Conservation (phyloP, 257 asterid genomes). For the Rehmannia glutinosa region DNA sequence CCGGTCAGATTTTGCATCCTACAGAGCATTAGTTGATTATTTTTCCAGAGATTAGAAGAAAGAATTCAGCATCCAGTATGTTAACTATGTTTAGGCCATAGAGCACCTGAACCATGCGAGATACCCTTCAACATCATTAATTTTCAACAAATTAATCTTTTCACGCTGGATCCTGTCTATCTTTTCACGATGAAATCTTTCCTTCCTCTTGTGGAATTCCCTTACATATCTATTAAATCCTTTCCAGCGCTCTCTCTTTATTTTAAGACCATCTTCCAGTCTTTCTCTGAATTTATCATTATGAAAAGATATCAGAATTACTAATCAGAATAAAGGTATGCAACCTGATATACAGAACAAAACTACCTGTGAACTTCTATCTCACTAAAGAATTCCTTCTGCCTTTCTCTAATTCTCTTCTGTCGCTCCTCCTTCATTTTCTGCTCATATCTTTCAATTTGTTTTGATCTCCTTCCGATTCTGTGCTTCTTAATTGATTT, state of each 20-base stretch:
- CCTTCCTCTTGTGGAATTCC: slow-evolving; percentile 98
- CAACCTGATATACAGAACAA: slow-evolving; percentile 9
- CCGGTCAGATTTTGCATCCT: slow-evolving; percentile 99
- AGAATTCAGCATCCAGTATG: slow-evolving; percentile 7
- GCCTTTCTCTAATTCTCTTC: slow-evolving; percentile 90
- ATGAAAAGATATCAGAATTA: slow-evolving; percentile 10
- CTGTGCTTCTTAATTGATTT: slow-evolving; percentile 87
- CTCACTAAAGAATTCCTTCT: slow-evolving; percentile 95
- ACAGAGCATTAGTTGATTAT: slow-evolving; percentile 23
- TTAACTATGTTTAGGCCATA: slow-evolving; percentile 1
- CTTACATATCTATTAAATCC: slow-evolving; percentile 77
- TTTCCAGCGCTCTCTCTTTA: slow-evolving; percentile 94
- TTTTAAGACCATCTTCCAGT: slow-evolving; percentile 86
- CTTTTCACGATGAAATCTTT: slow-evolving; percentile 95
- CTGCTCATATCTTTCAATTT: slow-evolving; percentile 90
- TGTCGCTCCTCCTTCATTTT: slow-evolving; percentile 99
- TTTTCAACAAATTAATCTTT: slow-evolving; percentile 88
- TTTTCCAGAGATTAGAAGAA: slow-evolving; percentile 7
- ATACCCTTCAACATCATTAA: slow-evolving; percentile 99
- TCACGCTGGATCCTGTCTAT: slow-evolving; percentile 98
- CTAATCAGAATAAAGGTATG: slow-evolving; percentile 1
- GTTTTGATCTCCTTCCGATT: slow-evolving; percentile 97
- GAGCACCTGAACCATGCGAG: slow-evolving; percentile 99
- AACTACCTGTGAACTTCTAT: slow-evolving; percentile 90
- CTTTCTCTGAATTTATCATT: slow-evolving; percentile 62